Evolutionary conservation across 148 eudicot genomes (phyloP).

Genomic region (Pouteria glomerata): DNA sequence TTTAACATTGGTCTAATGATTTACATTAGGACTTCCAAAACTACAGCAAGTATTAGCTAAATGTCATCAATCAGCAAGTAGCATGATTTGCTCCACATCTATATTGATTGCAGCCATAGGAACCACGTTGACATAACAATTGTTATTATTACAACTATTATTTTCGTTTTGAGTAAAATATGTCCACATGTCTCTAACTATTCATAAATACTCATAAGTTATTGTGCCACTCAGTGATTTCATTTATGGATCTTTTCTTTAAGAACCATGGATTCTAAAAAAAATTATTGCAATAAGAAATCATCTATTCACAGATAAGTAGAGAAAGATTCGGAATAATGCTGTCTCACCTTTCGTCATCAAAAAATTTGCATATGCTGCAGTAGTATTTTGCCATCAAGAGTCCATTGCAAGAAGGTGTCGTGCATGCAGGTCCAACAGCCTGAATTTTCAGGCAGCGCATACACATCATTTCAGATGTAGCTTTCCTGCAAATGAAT

Average conservation of each 20-base stretch:
- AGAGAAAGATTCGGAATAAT: not conserved
- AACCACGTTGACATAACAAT: not conserved
- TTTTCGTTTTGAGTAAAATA: not conserved
- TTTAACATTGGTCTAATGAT: not conserved
- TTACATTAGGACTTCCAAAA: not conserved
- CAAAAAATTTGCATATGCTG: slow-evolving; percentile 87
- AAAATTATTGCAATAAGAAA: not conserved
- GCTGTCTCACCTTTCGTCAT: slow-evolving; percentile 69
- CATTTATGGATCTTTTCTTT: not conserved
- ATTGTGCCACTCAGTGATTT: not conserved
- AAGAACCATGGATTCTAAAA: no score
- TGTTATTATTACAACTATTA: not conserved
- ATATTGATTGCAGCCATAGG: not conserved
- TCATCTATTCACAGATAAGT: not conserved
- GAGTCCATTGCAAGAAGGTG: slow-evolving; percentile 78
- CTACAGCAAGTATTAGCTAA: not conserved
- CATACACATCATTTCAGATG: slow-evolving; percentile 98
- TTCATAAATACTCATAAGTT: not conserved
- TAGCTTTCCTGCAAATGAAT: slow-evolving; percentile 64
- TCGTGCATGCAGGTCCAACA: slow-evolving; percentile 70
- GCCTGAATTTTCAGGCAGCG: slow-evolving; percentile 77
- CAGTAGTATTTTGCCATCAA: slow-evolving; percentile 84
- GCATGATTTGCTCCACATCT: no score
- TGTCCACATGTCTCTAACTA: not conserved
- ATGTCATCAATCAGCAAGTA: no score